Conservation (phyloP, 208 protist species). For the Crithidia expoeki region DNA sequence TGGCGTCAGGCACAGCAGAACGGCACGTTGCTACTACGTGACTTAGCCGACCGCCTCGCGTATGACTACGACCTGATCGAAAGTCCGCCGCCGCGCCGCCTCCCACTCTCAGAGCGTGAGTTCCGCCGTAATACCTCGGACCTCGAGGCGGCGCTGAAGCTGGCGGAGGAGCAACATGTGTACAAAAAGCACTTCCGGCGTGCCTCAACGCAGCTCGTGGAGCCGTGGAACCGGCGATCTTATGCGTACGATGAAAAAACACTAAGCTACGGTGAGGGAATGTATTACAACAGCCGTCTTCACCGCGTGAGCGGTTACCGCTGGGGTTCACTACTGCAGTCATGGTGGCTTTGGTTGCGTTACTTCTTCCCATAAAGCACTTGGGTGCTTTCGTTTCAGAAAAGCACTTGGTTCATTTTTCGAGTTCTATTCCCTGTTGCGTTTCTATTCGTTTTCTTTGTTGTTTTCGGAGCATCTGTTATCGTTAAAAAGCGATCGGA, state of each 20-base stretch:
- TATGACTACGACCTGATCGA: conserved; percentile 30
- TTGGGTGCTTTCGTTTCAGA: neutral
- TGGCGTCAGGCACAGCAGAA: conserved; percentile 17
- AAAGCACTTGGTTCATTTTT: neutral
- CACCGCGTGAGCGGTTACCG: conserved; percentile 63
- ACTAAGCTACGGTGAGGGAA: conserved; percentile 57
- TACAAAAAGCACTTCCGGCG: conserved; percentile 1
- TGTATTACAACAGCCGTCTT: conserved; percentile 67
- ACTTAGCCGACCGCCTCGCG: conserved; percentile 21
- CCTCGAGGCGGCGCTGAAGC: neutral
- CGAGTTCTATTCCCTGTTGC: neutral
- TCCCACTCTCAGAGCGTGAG: conserved; percentile 17
- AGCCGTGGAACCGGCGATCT: conserved; percentile 61
- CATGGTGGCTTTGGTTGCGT: conserved; percentile 25
- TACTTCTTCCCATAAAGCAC: conserved; percentile 13
- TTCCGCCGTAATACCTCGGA: conserved; percentile 11
- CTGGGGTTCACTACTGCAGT: conserved; percentile 33
- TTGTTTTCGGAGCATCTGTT: too few species aligned
- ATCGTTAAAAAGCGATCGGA: too few species aligned
- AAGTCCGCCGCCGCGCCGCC: conserved; percentile 4
- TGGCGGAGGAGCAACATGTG: neutral
- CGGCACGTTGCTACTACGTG: conserved; percentile 18
- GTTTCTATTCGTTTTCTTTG: neutral
- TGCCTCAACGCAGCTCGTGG: conserved; percentile 49
- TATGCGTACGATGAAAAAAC: conserved; percentile 20